phyloP scores from a whole-genome alignment of 1,284 basidiomycete species.

The Trametes sp. region DNA sequence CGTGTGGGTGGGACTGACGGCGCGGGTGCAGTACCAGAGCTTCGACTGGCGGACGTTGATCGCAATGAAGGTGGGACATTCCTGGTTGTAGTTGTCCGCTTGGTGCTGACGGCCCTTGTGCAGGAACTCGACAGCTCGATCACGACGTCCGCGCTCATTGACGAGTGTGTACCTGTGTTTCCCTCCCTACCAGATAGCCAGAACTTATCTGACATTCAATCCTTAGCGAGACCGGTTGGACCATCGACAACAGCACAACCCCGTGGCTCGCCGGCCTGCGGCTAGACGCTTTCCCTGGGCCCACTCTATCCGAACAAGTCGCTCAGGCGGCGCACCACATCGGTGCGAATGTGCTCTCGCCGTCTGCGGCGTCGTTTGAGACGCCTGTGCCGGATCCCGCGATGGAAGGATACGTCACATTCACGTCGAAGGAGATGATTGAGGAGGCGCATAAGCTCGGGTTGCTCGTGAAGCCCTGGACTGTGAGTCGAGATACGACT shows the following conservation, averaged over 20 bases:
- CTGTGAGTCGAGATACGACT: too few species aligned
- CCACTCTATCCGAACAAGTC: conserved; percentile 58
- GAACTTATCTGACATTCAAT: neutral
- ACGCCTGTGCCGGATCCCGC: conserved; percentile 54
- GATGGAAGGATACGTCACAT: conserved; percentile 57
- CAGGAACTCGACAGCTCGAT: conserved; percentile 52
- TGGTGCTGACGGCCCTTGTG: neutral
- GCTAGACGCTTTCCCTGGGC: conserved; percentile 63
- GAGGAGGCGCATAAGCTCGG: conserved; percentile 68
- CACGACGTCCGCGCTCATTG: conserved; percentile 66
- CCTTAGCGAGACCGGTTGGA: conserved; percentile 52
- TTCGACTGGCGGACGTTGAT: conserved; percentile 80
- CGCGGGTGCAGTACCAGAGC: conserved; percentile 65
- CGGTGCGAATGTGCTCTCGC: conserved; percentile 73
- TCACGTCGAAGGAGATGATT: conserved; percentile 75
- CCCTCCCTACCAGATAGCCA: neutral
- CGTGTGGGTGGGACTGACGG: neutral
- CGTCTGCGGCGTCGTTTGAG: conserved; percentile 53
- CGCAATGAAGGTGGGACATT: conserved; percentile 64
- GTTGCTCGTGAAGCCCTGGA: conserved; percentile 75
- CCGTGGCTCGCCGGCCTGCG: conserved; percentile 71
- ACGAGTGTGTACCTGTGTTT: conserved; percentile 62
- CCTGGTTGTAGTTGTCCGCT: conserved; percentile 41
- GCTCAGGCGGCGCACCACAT: conserved; percentile 75
- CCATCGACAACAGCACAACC: conserved; percentile 49